These are phyloP conservation scores for Curvularia lunata DNA, from an alignment of 2,329 filamentous ascomycete species.

Conservation along the genomic window DNA sequence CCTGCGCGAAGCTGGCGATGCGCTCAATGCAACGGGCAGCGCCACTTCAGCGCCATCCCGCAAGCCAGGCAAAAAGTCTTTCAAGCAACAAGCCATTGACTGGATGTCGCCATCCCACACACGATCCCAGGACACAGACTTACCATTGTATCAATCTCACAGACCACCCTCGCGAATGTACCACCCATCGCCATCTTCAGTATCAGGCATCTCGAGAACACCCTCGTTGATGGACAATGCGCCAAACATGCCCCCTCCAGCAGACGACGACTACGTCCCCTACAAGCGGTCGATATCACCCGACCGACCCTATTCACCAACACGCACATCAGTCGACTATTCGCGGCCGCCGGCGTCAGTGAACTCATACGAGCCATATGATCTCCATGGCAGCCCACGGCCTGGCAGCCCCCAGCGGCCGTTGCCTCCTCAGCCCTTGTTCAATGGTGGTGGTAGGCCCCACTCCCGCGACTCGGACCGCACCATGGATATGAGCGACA, in stretches of 20 bases:
- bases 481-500: slow-evolving; percentile 69
- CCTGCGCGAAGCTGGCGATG: slow-evolving; percentile 50
- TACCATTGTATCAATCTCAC: slow-evolving; percentile 45
- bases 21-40: slow-evolving; percentile 31
- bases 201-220: slow-evolving; percentile 54
- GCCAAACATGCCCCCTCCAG: slow-evolving; percentile 61
- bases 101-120: slow-evolving; percentile 28
- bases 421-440: slow-evolving; percentile 86
- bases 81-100: slow-evolving; percentile 33
- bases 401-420: slow-evolving; percentile 87
- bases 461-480: slow-evolving; percentile 52
- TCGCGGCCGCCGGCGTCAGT: slow-evolving; percentile 72
- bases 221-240: slow-evolving; percentile 59
- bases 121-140: slow-evolving; percentile 41
- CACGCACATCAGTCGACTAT: slow-evolving; percentile 65
- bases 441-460: slow-evolving; percentile 62
- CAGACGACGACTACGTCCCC: slow-evolving; percentile 67
- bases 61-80: slow-evolving; percentile 35
- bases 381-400: slow-evolving; percentile 86
- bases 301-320: slow-evolving; percentile 63
- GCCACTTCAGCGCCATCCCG: slow-evolving; percentile 17
- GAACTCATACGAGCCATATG: slow-evolving; percentile 80
- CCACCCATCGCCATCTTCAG: slow-evolving; percentile 54
- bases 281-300: slow-evolving; percentile 62
- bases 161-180: slow-evolving; percentile 57